Evolutionary conservation across 225 moss, liverwort and hornwort genomes (phyloP), one percentile per base, ranked within the genome.

Genomic region (Physcomitrium patens): DNA sequence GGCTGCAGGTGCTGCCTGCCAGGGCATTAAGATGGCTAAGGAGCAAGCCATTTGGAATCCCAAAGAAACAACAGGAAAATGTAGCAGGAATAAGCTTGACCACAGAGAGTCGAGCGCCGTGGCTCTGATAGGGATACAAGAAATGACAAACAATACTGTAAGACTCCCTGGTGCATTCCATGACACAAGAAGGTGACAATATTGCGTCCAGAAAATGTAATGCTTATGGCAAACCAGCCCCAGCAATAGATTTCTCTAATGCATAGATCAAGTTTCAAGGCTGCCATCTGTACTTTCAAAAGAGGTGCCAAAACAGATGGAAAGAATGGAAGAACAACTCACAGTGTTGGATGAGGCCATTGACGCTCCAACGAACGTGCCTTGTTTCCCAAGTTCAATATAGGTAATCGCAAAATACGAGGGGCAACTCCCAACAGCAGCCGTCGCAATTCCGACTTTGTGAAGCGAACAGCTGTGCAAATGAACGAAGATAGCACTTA

Each of bases 351-450:
- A 37, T 37, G 31, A 37, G 31, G 2, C 31, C 31, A 37, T 37
- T 37, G 31, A 37, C 31, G 5, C 31, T 4, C 2, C 31, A 37
- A 1, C 2, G 2, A 37, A 37, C 5, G 31, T 37, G 31, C 7
- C 31, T 37, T 37, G 31, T 37, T 37, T 37, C 67, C 61, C 1
- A 83, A 79, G 71, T 75, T 83, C 10, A 68, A 71, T 71, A 79
- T 50, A 5, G 0, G 50, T 10, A 26, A 26, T 61, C 10, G 55
- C 18, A 31, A 61, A 37, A 23, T 43, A 16, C 60, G 59, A 47
- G 18, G 63, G 60, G 7, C 13, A 3, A 47, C 58, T 57, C 16
- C 46, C 12, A 43, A 23, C 71, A 83, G 52, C 12, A 83, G 71
- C 27, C 71, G 71, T 17, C 55, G 71, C 56, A 76, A 83, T 76